A percentile compares a stretch with the other conserved stretches of the same genome.
These are phyloP conservation scores for Erythrophleum ivorense DNA, from an alignment of 331 rosid genomes.

Conservation along the genomic window DNA sequence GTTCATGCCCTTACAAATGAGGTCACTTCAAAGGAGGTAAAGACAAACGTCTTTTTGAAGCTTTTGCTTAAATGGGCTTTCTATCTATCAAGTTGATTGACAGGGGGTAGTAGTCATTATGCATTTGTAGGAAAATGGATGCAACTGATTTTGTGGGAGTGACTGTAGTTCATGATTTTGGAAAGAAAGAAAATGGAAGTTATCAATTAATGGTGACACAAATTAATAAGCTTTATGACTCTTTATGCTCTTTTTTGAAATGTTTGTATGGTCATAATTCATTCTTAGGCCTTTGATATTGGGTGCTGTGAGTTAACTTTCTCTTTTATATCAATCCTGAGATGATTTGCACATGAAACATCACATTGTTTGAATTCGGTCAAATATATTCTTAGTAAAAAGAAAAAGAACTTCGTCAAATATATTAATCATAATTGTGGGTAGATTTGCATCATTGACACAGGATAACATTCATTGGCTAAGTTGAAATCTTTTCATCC, in stretches of 20 bases:
- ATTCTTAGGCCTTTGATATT: slow-evolving; percentile 28
- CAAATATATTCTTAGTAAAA: slow-evolving; percentile 20
- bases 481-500: slow-evolving; percentile 23
- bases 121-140: slow-evolving; percentile 43
- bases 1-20: slow-evolving; percentile 47
- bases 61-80: slow-evolving; percentile 27
- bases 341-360: slow-evolving; percentile 38
- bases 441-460: slow-evolving; percentile 36
- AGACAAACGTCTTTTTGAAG: slow-evolving; percentile 39
- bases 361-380: slow-evolving; percentile 34
- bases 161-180: slow-evolving; percentile 76
- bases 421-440: slow-evolving; percentile 25
- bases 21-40: slow-evolving; percentile 60
- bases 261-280: slow-evolving; percentile 31
- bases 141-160: slow-evolving; percentile 58
- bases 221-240: slow-evolving; percentile 35
- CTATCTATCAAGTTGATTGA: slow-evolving; percentile 43
- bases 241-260: slow-evolving; percentile 30
- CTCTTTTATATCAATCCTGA: slow-evolving; percentile 10
- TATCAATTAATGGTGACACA: slow-evolving; percentile 42
- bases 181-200: slow-evolving; percentile 45
- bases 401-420: slow-evolving; percentile 24
- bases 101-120: slow-evolving; percentile 37
- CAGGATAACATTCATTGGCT: slow-evolving; percentile 15
- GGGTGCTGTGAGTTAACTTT: slow-evolving; percentile 6